Percentiles rank a stretch among this genome's conserved stretches.
Evolutionary conservation across 2,329 filamentous ascomycete genomes (phyloP).

Genomic region (Ascomycota sp.): DNA sequence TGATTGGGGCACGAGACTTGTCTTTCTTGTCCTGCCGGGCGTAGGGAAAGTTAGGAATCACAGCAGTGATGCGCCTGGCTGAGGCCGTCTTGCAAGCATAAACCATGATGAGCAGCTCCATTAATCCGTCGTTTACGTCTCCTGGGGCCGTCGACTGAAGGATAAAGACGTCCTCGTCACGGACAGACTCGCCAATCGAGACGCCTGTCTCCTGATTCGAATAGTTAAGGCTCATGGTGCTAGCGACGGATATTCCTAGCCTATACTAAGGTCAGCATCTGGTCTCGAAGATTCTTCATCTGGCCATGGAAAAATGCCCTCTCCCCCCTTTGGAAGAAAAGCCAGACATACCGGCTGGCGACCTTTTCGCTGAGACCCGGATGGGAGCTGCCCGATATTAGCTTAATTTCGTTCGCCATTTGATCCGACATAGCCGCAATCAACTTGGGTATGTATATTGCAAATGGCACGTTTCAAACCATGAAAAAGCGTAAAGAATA

Average conservation of each 20-base stretch:
- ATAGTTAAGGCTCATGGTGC: slow-evolving; percentile 65
- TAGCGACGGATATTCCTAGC: slow-evolving; percentile 57
- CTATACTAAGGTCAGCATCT: slow-evolving; percentile 19
- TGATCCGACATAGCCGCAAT: slow-evolving; percentile 22
- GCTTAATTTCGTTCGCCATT: slow-evolving; percentile 33
- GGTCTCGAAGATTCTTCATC: no score
- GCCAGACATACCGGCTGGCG: slow-evolving; percentile 18
- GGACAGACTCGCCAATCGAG: slow-evolving; percentile 81
- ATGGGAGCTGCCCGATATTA: slow-evolving; percentile 28
- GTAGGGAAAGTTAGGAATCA: slow-evolving; percentile 92
- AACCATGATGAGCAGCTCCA: slow-evolving; percentile 97
- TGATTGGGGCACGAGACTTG: slow-evolving; percentile 82
- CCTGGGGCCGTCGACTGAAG: slow-evolving; percentile 86
- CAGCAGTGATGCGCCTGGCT: slow-evolving; percentile 80
- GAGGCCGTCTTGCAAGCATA: slow-evolving; percentile 57
- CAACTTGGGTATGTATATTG: no score
- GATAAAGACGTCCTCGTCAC: slow-evolving; percentile 97
- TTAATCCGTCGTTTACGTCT: slow-evolving; percentile 93
- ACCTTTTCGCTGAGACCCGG: slow-evolving; percentile 25
- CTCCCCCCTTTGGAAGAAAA: background rate
- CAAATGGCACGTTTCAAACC: no score
- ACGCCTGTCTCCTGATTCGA: slow-evolving; percentile 79
- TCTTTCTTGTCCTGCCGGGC: slow-evolving; percentile 97
- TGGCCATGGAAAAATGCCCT: no score
- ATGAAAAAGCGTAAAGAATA: no score